A percentile compares a stretch with the other conserved stretches of the same genome.
These are phyloP conservation scores for Lactuca saligna DNA, from an alignment of 129 eudicot genomes.

Conservation along the genomic window DNA sequence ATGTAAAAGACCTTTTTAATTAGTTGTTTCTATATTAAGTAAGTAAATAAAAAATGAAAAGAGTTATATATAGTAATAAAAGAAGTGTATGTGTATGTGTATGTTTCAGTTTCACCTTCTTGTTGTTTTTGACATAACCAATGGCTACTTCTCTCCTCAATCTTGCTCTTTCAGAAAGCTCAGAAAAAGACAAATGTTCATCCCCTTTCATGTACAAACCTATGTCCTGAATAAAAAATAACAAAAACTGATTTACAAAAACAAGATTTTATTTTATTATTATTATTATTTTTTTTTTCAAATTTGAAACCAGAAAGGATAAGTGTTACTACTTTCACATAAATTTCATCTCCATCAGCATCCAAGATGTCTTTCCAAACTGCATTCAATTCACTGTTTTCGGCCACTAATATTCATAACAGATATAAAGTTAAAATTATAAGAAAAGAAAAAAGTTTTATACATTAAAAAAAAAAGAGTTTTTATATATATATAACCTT, in stretches of 20 bases:
- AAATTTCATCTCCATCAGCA: slow-evolving; percentile 97
- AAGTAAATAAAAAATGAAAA: neutral
- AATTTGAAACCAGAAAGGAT: neutral
- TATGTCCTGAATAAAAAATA: slow-evolving; percentile 51
- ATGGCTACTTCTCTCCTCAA: slow-evolving; percentile 94
- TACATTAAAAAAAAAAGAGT: neutral
- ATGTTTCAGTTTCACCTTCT: slow-evolving; percentile 54
- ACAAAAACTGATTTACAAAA: too few species aligned
- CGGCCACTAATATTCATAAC: slow-evolving; percentile 64
- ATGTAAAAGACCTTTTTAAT: too few species aligned
- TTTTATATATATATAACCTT: slow-evolving; percentile 45
- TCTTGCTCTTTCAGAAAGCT: slow-evolving; percentile 84
- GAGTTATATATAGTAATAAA: neutral
- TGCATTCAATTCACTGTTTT: slow-evolving; percentile 76
- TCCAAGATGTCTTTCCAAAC: slow-evolving; percentile 97
- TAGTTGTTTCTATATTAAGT: neutral
- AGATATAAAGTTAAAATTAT: neutral
- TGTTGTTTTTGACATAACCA: slow-evolving; percentile 80
- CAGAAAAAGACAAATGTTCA: slow-evolving; percentile 73
- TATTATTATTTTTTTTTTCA: slow-evolving; percentile 1
- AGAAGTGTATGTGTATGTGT: neutral
- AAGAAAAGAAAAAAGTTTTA: neutral
- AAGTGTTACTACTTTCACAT: slow-evolving; percentile 67
- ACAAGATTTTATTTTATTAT: too few species aligned
- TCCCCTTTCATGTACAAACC: slow-evolving; percentile 80